Conservation (phyloP, 2,329 filamentous ascomycete genomes). For the Rhinocladiella similis region DNA sequence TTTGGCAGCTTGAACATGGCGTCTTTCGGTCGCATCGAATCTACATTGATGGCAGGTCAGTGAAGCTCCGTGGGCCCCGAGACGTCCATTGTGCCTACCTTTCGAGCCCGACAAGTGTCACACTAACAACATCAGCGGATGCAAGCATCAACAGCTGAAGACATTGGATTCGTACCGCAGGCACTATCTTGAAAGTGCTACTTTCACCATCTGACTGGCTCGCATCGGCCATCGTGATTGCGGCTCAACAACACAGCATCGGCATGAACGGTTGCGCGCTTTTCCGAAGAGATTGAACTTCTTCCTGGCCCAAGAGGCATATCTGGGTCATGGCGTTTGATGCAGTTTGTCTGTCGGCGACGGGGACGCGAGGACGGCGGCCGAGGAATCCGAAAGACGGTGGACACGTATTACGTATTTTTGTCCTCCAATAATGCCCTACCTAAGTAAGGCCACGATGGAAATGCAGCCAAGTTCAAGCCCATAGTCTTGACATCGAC, state of each 20-base stretch:
- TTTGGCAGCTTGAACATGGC: conserved; percentile 44
- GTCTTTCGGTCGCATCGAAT: conserved; percentile 44
- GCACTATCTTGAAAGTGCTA: not conserved
- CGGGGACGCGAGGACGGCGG: not conserved
- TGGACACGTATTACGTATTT: too few relatives aligned
- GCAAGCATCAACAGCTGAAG: not conserved
- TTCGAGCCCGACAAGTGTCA: conserved; percentile 22
- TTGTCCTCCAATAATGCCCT: too few relatives aligned
- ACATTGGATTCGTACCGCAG: conserved; percentile 3
- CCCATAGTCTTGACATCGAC: not conserved
- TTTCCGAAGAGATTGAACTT: too few relatives aligned
- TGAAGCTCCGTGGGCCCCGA: not conserved
- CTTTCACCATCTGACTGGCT: conserved; percentile 2
- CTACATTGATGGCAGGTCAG: conserved; percentile 25
- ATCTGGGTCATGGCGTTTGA: not conserved
- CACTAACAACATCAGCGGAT: conserved; percentile 14
- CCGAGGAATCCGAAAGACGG: not conserved
- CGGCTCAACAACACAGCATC: not conserved
- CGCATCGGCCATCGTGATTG: conserved; percentile 3
- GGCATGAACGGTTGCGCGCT: too few relatives aligned
- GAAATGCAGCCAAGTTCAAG: not conserved
- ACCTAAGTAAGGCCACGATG: too few relatives aligned
- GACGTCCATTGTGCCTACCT: conserved; percentile 8
- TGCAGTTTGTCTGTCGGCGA: not conserved
- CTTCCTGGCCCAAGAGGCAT: too few relatives aligned